These are phyloP conservation scores for Acer negundo DNA, from an alignment of 345 rosid genomes.

Conservation along the genomic window DNA sequence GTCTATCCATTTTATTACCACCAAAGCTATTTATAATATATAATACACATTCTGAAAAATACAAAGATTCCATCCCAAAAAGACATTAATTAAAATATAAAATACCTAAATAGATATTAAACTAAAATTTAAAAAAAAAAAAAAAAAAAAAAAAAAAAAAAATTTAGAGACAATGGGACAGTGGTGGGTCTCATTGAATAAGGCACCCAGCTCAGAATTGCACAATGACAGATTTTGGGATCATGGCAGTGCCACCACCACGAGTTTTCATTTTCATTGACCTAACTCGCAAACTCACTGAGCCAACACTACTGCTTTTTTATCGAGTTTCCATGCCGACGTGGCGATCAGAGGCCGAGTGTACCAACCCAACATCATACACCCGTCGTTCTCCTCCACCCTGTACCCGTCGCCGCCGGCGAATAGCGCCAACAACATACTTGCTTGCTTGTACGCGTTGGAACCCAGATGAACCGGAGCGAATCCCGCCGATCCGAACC, in stretches of 20 bases:
- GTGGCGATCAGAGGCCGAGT: slow-evolving; percentile 80
- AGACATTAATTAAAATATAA: not conserved
- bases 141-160: not conserved
- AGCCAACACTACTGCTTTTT: slow-evolving; percentile 10
- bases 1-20: slow-evolving; percentile 9
- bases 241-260: not conserved
- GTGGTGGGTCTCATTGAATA: slow-evolving; percentile 32
- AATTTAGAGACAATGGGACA: not conserved
- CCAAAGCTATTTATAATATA: slow-evolving; percentile 9
- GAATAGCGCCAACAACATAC: slow-evolving; percentile 66
- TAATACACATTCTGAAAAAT: slow-evolving; percentile 13
- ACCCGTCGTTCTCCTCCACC: slow-evolving; percentile 83
- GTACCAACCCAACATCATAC: slow-evolving; percentile 90
- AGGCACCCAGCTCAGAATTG: slow-evolving; percentile 32
- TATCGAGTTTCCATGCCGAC: slow-evolving; percentile 71
- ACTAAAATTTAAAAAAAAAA: not conserved
- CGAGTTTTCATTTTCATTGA: not conserved
- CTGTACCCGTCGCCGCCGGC: slow-evolving; percentile 83
- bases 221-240: slow-evolving; percentile 23
- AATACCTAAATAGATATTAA: slow-evolving; percentile 9
- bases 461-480: slow-evolving; percentile 76
- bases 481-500: slow-evolving; percentile 66
- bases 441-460: slow-evolving; percentile 84
- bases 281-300: slow-evolving; percentile 33
- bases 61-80: slow-evolving; percentile 19